Conservation (phyloP, 2,329 filamentous ascomycete genomes). For the Aureobasidium sp. region DNA sequence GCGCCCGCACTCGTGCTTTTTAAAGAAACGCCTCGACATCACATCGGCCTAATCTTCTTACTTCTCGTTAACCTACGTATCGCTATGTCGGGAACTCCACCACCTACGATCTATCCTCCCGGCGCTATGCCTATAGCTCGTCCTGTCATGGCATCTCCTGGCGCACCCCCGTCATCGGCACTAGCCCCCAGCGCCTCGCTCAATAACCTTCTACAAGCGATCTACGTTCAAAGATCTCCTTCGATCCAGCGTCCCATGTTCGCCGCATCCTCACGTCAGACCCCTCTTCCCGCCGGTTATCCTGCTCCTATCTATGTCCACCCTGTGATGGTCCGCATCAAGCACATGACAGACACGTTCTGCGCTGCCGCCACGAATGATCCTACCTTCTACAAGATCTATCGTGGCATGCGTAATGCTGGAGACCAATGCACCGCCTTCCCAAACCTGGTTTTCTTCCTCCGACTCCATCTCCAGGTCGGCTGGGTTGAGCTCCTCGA, state of each 20-base stretch:
- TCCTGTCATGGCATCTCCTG: neutral
- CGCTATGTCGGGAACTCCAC: neutral
- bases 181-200: neutral
- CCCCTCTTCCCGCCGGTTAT: neutral
- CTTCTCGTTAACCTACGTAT: neutral
- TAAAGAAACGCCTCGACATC: neutral
- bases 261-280: neutral
- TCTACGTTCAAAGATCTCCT: neutral
- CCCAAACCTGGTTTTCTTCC: neutral
- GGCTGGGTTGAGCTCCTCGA: neutral
- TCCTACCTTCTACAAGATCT: neutral
- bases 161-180: neutral
- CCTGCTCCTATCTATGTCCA: neutral
- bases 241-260: neutral
- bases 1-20: no score
- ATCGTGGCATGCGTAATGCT: neutral
- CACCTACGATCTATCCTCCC: neutral
- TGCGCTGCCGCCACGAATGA: neutral
- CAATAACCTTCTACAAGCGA: neutral
- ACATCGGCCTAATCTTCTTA: neutral
- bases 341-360: neutral
- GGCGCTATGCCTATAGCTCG: neutral
- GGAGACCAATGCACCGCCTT: neutral
- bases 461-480: slow-evolving; percentile 2
- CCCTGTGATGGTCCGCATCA: neutral